Evolutionary conservation across 2,329 filamentous ascomycete genomes (phyloP), one percentile per base, ranked within the genome.

Genomic region (Claviceps quebecensis): DNA sequence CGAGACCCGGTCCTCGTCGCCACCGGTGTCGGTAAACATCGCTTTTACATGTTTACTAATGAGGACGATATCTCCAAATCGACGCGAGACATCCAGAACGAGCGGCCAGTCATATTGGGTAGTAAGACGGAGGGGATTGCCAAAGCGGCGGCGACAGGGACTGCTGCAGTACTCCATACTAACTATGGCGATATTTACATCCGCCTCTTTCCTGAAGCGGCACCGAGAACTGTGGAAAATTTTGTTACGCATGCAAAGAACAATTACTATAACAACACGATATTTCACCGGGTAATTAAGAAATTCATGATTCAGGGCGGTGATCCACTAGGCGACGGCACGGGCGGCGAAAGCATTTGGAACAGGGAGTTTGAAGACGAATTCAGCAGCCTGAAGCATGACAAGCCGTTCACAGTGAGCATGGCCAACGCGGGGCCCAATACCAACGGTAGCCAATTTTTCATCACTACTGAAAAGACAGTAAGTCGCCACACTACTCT

Each of bases 241-340:
- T 98, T 98, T 65, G 87, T 94, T 51, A 94, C 88, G 0, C 93
- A 97, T 61, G 80, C 88, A 2, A 85, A 84, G 61, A 84, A 83
- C 53, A 88, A 87, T 1, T 98, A 98, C 67, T 98, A 98, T 73
- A 97, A 98, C 72, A 87, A 87, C 68, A 90, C 91, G 37, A 91
- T 96, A 59, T 98, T 98, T 75, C 93, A 98, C 68, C 84, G 93
- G 37, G 86, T 98, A 6, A 98, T 98, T 59, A 82, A 86, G 55
- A 96, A 96, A 63, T 98, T 98, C 71, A 98, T 98, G 94, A 95
- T 98, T 43, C 93, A 98, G 67, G 89, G 91, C 48, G 93, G 93
- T 45, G 94, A 98, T 63, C 93, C 94, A 0, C 85, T 89, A 0
- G 91, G 91, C 1, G 95, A 90, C 1, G 93, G 94, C 1, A 80